Evolutionary conservation across 176 grass and related monocot genomes (phyloP).

Genomic region (Juncus inflexus): DNA sequence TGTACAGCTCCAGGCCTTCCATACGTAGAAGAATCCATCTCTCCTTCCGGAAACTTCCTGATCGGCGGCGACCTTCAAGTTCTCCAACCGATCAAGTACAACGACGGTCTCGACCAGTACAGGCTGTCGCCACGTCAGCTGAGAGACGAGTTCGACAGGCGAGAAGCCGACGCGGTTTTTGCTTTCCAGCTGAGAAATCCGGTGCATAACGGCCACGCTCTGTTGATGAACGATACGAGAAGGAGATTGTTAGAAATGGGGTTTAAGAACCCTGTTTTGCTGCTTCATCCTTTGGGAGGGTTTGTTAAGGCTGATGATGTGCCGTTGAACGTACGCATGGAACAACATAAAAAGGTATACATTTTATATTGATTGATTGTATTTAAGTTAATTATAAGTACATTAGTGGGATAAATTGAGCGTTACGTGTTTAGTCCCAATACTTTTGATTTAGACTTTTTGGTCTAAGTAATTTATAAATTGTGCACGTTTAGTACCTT

Average conservation of each 20-base stretch:
- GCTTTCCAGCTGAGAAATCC: conserved; percentile 92
- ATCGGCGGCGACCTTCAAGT: conserved; percentile 93
- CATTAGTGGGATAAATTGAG: too few species aligned
- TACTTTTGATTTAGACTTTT: too few species aligned
- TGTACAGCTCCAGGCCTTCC: conserved; percentile 76
- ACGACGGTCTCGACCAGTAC: conserved; percentile 85
- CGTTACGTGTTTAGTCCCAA: too few species aligned
- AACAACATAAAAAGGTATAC: conserved; percentile 88
- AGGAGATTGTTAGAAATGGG: conserved; percentile 84
- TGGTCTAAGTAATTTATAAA: neutral
- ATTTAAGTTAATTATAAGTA: too few species aligned
- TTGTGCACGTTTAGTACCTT: neutral
- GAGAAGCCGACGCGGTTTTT: conserved; percentile 82
- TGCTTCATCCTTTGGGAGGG: conserved; percentile 80
- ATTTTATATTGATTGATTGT: conserved; percentile 15
- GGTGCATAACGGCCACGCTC: conserved; percentile 83
- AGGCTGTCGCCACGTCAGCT: conserved; percentile 69
- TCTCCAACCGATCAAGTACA: conserved; percentile 76
- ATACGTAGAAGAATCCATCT: conserved; percentile 79
- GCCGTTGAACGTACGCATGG: conserved; percentile 84
- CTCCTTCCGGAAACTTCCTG: conserved; percentile 65
- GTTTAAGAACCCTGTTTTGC: conserved; percentile 82
- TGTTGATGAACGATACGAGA: conserved; percentile 91
- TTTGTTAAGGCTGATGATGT: conserved; percentile 92
- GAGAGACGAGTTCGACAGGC: conserved; percentile 62